Conservation (phyloP, 2,329 filamentous ascomycete genomes). For the Gnomoniopsis smithogilvyi region DNA sequence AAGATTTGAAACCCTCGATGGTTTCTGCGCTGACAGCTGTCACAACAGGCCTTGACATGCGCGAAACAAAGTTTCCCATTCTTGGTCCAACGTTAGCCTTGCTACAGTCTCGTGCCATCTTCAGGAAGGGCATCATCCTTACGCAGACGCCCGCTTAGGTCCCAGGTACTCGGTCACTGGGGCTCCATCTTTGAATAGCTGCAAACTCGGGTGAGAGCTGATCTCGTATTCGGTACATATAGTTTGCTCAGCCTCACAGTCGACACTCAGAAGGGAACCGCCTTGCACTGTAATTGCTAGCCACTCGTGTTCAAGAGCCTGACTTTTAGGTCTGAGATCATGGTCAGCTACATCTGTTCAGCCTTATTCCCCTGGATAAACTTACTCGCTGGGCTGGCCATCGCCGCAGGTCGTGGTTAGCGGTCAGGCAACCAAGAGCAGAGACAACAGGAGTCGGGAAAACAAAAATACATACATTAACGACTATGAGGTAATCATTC, state of each 20-base stretch:
- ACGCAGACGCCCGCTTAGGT: conserved; percentile 20
- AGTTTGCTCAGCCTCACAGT: conserved; percentile 19
- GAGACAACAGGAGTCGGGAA: background rate
- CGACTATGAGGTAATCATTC: conserved; percentile 9
- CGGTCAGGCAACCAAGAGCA: background rate
- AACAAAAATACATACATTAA: conserved; percentile 14
- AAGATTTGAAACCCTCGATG: conserved; percentile 25
- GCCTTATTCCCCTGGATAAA: background rate
- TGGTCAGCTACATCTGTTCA: background rate
- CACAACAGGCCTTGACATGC: conserved; percentile 26
- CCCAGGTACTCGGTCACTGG: conserved; percentile 20
- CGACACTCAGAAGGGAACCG: conserved; percentile 20
- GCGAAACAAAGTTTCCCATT: conserved; percentile 23
- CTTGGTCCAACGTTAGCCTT: conserved; percentile 9
- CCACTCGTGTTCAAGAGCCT: conserved; percentile 23
- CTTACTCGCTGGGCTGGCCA: conserved; percentile 14
- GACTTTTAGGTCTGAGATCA: conserved; percentile 10
- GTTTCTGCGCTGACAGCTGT: conserved; percentile 20
- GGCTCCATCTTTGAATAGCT: conserved; percentile 19
- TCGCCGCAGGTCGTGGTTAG: background rate
- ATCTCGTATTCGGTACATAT: conserved; percentile 18
- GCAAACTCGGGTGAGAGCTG: conserved; percentile 20
- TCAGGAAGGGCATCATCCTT: conserved; percentile 2
- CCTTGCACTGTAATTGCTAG: conserved; percentile 9
- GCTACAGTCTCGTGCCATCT: background rate